phyloP scores from a whole-genome alignment of 345 rosid species.

The Populus alba region DNA sequence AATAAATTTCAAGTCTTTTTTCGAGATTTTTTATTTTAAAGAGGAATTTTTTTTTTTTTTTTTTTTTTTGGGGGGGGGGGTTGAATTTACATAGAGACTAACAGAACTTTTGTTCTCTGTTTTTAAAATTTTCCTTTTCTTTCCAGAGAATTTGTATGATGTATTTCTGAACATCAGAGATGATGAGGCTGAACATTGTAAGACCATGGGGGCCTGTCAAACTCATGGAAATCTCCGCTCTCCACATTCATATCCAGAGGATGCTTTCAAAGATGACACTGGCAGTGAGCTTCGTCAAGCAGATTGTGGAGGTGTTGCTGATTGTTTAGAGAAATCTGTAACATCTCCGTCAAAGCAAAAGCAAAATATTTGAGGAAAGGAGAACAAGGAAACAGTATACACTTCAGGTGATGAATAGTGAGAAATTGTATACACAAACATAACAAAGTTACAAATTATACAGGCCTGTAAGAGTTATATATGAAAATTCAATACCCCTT shows the following conservation, averaged over 20 bases:
- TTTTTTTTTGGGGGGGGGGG: background rate
- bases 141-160: conserved; percentile 79
- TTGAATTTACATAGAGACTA: background rate
- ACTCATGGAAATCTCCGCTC: conserved; percentile 80
- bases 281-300: conserved; percentile 50
- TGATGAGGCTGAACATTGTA: conserved; percentile 95
- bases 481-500: background rate
- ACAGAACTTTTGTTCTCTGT: background rate
- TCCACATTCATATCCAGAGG: conserved; percentile 67
- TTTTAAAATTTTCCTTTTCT: background rate
- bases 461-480: background rate
- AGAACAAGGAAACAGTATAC: background rate
- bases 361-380: background rate
- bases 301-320: conserved; percentile 84
- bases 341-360: conserved; percentile 19
- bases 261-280: conserved; percentile 34
- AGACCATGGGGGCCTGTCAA: conserved; percentile 95
- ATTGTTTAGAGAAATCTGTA: conserved; percentile 72
- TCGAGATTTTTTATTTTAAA: background rate
- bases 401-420: background rate
- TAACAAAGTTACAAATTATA: background rate
- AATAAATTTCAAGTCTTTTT: background rate
- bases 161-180: conserved; percentile 90
- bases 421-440: background rate
- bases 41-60: background rate